These are phyloP conservation scores for Artemisia tridentata DNA, from an alignment of 129 eudicot species.

Conservation along the genomic window DNA sequence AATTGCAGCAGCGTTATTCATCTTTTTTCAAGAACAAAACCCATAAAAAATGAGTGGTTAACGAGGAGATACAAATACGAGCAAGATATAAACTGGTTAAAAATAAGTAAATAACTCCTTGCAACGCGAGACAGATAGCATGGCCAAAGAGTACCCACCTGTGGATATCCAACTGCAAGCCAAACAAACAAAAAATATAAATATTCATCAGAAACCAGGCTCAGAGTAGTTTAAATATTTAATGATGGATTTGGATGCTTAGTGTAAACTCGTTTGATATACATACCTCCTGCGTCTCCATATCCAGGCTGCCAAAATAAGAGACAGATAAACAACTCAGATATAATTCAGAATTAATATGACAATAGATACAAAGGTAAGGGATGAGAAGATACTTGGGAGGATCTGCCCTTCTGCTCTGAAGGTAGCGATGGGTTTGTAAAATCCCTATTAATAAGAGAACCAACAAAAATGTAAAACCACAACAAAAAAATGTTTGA, in stretches of 20 bases:
- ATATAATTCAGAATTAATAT: neutral
- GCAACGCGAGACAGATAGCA: constrained; percentile 13
- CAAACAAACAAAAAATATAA: constrained; percentile 16
- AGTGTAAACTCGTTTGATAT: constrained; percentile 37
- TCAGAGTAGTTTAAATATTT: neutral
- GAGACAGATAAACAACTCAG: neutral
- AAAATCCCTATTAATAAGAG: constrained; percentile 58
- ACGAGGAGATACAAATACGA: neutral
- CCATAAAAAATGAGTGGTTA: constrained; percentile 15
- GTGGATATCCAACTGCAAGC: constrained; percentile 80
- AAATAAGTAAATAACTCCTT: constrained; percentile 10
- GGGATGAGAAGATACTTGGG: constrained; percentile 59
- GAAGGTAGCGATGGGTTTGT: constrained; percentile 89
- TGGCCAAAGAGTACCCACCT: constrained; percentile 58
- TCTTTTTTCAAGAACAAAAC: constrained; percentile 41
- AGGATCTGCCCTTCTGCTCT: constrained; percentile 84
- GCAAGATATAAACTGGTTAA: constrained; percentile 13
- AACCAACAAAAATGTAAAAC: constrained; percentile 16
- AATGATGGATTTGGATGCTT: no score
- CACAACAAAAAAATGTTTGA: neutral
- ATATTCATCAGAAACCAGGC: constrained; percentile 1
- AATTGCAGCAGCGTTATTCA: constrained; percentile 81
- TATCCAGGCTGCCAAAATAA: constrained; percentile 65
- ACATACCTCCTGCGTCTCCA: constrained; percentile 76
- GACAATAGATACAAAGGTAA: neutral